phyloP scores from a whole-genome alignment of 2,329 filamentous ascomycete genomes.

The Didymella exigua region DNA sequence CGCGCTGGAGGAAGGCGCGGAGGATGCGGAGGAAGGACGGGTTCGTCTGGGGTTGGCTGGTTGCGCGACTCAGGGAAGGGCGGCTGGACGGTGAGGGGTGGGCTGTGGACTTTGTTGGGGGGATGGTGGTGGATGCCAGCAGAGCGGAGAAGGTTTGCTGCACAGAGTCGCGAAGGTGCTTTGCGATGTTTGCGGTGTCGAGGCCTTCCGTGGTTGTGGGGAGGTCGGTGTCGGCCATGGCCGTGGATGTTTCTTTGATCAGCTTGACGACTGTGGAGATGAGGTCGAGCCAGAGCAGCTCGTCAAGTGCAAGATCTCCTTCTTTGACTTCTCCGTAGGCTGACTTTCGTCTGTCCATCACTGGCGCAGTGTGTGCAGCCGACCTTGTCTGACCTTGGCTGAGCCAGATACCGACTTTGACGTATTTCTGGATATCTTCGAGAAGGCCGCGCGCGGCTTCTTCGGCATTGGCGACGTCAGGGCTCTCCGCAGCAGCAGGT shows the following conservation, averaged over 20 bases:
- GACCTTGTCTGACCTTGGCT: slow-evolving; percentile 83
- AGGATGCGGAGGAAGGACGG: slow-evolving; percentile 87
- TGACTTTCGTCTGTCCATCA: slow-evolving; percentile 45
- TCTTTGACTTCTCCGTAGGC: slow-evolving; percentile 55
- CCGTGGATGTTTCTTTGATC: slow-evolving; percentile 52
- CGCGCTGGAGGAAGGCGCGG: slow-evolving; percentile 83
- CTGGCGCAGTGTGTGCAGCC: slow-evolving; percentile 41
- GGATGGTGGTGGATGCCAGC: slow-evolving; percentile 67
- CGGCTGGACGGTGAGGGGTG: slow-evolving; percentile 22
- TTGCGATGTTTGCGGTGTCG: slow-evolving; percentile 67
- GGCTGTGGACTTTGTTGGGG: slow-evolving; percentile 22
- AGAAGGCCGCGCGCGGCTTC: slow-evolving; percentile 76
- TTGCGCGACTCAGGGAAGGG: slow-evolving; percentile 29
- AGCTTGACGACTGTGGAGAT: slow-evolving; percentile 66
- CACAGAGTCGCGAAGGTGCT: slow-evolving; percentile 75
- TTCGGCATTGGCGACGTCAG: slow-evolving; percentile 63
- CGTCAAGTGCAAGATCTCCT: slow-evolving; percentile 64
- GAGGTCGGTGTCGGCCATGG: slow-evolving; percentile 53
- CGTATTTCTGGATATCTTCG: slow-evolving; percentile 82
- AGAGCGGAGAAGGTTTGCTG: slow-evolving; percentile 91
- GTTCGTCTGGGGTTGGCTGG: slow-evolving; percentile 52
- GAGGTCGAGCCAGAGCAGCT: slow-evolving; percentile 69
- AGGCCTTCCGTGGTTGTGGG: slow-evolving; percentile 41
- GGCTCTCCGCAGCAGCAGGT: slow-evolving; percentile 62
- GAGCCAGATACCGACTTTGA: slow-evolving; percentile 92